A percentile compares a stretch with the other conserved stretches of the same genome.
Evolutionary conservation across 106 monocot genomes (phyloP).

Genomic region (Alisma plantagoaquatica): DNA sequence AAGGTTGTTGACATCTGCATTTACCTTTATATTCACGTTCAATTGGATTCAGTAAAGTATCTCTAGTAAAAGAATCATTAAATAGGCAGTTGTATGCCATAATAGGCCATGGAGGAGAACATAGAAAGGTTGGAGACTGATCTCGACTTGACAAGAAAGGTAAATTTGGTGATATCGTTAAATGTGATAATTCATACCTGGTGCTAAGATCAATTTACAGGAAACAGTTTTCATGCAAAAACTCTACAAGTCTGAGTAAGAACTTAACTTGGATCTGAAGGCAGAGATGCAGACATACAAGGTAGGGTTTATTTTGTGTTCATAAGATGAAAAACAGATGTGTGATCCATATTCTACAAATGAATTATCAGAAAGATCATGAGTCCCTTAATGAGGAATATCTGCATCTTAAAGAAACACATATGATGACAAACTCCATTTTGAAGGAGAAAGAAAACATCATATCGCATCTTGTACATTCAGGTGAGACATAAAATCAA

Average conservation of each 20-base stretch:
- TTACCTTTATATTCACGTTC: neutral
- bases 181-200: neutral
- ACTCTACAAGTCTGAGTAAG: constrained; percentile 44
- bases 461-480: constrained; percentile 41
- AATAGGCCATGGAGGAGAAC: neutral
- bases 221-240: constrained; percentile 42
- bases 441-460: constrained; percentile 64
- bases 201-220: constrained; percentile 14
- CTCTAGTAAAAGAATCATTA: neutral
- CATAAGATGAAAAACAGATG: neutral
- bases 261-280: constrained; percentile 33
- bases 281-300: constrained; percentile 35
- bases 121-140: neutral
- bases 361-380: constrained; percentile 27
- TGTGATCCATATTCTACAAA: neutral
- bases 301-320: constrained; percentile 19
- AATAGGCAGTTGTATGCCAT: neutral
- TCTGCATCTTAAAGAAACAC: constrained; percentile 35
- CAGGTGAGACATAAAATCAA: constrained; percentile 24
- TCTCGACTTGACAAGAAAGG: neutral
- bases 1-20: constrained; percentile 26
- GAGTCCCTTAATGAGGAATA: constrained; percentile 30
- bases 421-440: constrained; percentile 16
- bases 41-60: neutral
- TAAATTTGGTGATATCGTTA: neutral